Base-by-base conservation (phyloP, 1,139 yeast genomes). In the Arxiozyma bovina region DNA sequence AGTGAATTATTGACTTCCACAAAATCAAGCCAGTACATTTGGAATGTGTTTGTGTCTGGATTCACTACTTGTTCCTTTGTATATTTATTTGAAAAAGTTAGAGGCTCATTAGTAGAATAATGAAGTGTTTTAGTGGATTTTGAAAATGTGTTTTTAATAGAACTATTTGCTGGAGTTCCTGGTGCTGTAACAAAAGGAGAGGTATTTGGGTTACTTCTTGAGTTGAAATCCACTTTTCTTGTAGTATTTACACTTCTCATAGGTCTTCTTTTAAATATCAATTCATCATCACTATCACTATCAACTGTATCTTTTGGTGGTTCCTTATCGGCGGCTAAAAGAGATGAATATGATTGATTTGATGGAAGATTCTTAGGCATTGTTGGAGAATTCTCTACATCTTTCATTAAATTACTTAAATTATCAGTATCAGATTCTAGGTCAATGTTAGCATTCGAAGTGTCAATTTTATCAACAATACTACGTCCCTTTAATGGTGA, bases 21-120 rank as follows among this genome's bases (percentile, higher is more conserved):
- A 68, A 83, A 90, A 68, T 94, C 99, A 44, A 87, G 73, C 98
- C 98, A 94, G 67, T 79, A 93, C 83, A 93, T 83, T 63, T 81
- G 79, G 65, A 90, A 77, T 3, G 77, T 67, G 51, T 76, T 78
- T 1, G 77, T 76, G 1, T 72, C 73, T 4, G 71, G 66, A 21
- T 71, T 72, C 2, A 73, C 67, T 23, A 81, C 70, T 49, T 78
- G 73, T 9, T 74, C 75, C 59, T 76, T 77, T 12, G 76, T 77
- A 46, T 81, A 61, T 60, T 80, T 82, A 49, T 79, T 73, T 8
- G 75, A 74, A 1, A 61, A 54, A 3, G 55, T 45, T 41, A 58
- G 50, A 12, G 77, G 70, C 5, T 59, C 58, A 3, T 60, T 54
- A 2, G 60, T 55, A 0, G 60, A 51, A n/a, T 52, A 66, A 15